Evolutionary conservation across 2,329 filamentous ascomycete genomes (phyloP).

Genomic region (Dactylellina cionopaga): DNA sequence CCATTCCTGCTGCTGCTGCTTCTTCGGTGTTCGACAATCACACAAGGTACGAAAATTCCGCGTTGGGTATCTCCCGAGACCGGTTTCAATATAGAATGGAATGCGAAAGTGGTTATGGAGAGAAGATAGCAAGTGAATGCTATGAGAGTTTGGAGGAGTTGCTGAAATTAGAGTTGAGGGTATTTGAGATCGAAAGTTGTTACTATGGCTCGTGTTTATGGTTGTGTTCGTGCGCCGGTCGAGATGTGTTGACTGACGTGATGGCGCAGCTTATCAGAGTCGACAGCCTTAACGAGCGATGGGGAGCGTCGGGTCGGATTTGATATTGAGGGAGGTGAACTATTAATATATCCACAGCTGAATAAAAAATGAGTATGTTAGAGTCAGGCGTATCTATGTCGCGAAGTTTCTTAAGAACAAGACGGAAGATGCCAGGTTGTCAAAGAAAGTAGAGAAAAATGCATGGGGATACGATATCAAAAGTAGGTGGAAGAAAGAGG

Average conservation of each 20-base stretch:
- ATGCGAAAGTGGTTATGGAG: background rate
- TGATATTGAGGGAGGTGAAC: no score
- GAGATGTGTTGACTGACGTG: constrained; percentile 16
- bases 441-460: constrained; percentile 28
- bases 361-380: background rate
- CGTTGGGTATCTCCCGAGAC: constrained; percentile 6
- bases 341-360: background rate
- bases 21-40: constrained; percentile 12
- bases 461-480: no score
- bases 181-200: background rate
- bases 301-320: no score
- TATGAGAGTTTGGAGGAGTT: background rate
- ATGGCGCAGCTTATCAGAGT: background rate
- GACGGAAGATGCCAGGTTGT: constrained; percentile 36
- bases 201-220: constrained; percentile 6
- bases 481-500: background rate
- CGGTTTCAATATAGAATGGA: background rate
- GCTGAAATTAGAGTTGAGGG: background rate
- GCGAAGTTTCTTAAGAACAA: background rate
- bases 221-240: background rate
- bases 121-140: background rate
- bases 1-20: constrained; percentile 32
- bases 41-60: background rate
- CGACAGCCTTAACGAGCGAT: no score
- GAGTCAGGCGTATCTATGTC: background rate